phyloP scores from a whole-genome alignment of 176 grass and related monocot genomes.

The Hordeum vulgare region DNA sequence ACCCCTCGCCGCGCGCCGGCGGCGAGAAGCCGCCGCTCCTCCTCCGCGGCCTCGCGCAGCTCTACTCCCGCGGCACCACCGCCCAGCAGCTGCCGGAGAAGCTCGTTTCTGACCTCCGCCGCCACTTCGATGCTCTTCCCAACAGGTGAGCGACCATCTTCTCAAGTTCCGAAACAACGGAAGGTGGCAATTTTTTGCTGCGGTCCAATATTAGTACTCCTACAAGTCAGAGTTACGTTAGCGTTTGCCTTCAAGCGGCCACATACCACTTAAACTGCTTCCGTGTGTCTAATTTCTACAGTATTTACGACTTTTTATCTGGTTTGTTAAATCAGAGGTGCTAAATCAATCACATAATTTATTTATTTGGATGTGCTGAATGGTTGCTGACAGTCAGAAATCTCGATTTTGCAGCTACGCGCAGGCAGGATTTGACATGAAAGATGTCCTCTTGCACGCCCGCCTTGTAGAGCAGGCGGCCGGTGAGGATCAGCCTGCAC shows the following conservation, averaged over 20 bases:
- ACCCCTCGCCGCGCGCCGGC: constrained; percentile 50
- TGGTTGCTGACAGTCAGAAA: constrained; percentile 17
- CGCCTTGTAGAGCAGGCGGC: constrained; percentile 75
- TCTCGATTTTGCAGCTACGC: constrained; percentile 66
- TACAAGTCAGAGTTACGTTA: too few relatives aligned
- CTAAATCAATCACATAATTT: neutral
- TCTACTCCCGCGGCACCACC: constrained; percentile 50
- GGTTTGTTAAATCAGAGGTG: neutral
- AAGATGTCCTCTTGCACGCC: constrained; percentile 82
- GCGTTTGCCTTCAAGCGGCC: neutral
- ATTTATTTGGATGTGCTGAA: constrained; percentile 3
- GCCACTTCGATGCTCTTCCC: constrained; percentile 91
- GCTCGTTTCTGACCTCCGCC: constrained; percentile 77
- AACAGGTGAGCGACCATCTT: constrained; percentile 47
- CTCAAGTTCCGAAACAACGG: neutral
- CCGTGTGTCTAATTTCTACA: neutral
- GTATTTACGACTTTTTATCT: neutral
- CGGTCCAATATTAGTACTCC: too few relatives aligned
- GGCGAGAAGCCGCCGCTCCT: constrained; percentile 50
- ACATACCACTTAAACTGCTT: neutral
- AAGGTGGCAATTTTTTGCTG: too few relatives aligned
- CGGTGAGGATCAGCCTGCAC: constrained; percentile 62
- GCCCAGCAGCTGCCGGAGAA: constrained; percentile 81
- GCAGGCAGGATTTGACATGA: constrained; percentile 97
- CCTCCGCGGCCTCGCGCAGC: constrained; percentile 61